phyloP scores from a whole-genome alignment of 2,329 filamentous ascomycete species.

The Colletotrichum sublineola region DNA sequence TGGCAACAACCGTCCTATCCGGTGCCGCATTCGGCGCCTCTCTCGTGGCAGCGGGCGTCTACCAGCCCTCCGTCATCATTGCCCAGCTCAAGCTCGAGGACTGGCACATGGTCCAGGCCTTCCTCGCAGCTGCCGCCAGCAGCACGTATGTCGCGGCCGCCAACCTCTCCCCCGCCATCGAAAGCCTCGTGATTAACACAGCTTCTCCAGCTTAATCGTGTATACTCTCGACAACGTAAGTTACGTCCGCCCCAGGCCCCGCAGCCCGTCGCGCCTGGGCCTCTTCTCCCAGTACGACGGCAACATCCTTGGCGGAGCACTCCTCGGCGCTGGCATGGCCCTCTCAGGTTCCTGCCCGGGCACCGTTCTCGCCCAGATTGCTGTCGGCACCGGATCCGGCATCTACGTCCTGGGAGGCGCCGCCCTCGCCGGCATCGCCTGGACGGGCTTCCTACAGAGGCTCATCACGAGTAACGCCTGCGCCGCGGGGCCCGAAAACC shows the following conservation, averaged over 20 bases:
- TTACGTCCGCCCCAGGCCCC: slow-evolving; percentile 60
- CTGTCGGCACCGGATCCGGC: slow-evolving; percentile 64
- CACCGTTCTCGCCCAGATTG: slow-evolving; percentile 73
- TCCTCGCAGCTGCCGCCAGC: slow-evolving; percentile 72
- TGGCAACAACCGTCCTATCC: slow-evolving; percentile 56
- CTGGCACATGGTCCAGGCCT: slow-evolving; percentile 76
- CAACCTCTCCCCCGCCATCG: not conserved
- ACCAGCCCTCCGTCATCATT: slow-evolving; percentile 70
- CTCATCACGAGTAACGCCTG: slow-evolving; percentile 49
- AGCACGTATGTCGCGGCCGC: slow-evolving; percentile 65
- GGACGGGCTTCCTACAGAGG: slow-evolving; percentile 59
- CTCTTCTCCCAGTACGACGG: slow-evolving; percentile 71
- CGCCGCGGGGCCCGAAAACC: slow-evolving; percentile 44
- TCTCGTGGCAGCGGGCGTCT: slow-evolving; percentile 71
- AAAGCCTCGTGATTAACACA: slow-evolving; percentile 27
- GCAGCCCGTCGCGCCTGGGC: slow-evolving; percentile 64
- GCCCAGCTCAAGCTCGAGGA: slow-evolving; percentile 71
- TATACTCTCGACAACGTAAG: slow-evolving; percentile 59
- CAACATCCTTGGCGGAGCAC: slow-evolving; percentile 72
- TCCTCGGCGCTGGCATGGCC: slow-evolving; percentile 76
- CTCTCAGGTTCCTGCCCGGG: slow-evolving; percentile 76
- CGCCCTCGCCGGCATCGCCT: slow-evolving; percentile 67
- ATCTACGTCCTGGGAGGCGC: slow-evolving; percentile 67
- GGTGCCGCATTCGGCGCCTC: slow-evolving; percentile 74
- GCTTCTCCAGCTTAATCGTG: slow-evolving; percentile 57